These are phyloP conservation scores for Isoetes taiwanensis DNA, from an alignment of 75 land plant species.

Conservation along the genomic window DNA sequence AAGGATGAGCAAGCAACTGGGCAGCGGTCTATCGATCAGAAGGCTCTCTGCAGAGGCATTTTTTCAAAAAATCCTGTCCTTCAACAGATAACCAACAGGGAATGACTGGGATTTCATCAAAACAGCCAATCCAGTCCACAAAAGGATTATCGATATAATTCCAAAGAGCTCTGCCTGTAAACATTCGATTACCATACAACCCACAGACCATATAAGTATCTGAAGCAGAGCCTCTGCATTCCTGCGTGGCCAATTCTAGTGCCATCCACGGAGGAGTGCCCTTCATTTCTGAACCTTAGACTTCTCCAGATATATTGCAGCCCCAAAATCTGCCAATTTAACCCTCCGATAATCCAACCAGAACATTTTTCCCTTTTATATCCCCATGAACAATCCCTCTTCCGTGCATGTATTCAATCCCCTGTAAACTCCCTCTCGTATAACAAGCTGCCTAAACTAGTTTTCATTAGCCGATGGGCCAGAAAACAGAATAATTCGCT, in stretches of 20 bases:
- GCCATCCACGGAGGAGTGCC: conserved; percentile 45
- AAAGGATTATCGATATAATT: conserved; percentile 23
- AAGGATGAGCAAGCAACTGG: conserved; percentile 57
- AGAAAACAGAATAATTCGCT: no score
- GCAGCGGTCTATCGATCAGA: conserved; percentile 39
- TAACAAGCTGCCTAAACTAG: no score
- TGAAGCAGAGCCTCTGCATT: conserved; percentile 26
- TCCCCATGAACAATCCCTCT: conserved; percentile 65
- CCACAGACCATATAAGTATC: conserved; percentile 48
- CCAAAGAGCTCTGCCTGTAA: conserved; percentile 44
- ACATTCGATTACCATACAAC: conserved; percentile 53
- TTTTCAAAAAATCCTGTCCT: conserved; percentile 50
- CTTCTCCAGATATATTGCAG: conserved; percentile 23
- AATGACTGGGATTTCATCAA: conserved; percentile 32
- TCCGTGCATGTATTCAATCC: conserved; percentile 43
- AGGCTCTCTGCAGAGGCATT: conserved; percentile 47
- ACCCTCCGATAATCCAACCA: conserved; percentile 22
- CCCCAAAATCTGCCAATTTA: conserved; percentile 87
- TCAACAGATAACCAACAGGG: conserved; percentile 36
- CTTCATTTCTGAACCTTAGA: not conserved
- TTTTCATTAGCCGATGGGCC: no score
- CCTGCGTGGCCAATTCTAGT: conserved; percentile 28
- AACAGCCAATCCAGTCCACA: conserved; percentile 41
- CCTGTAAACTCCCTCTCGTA: conserved; percentile 32
- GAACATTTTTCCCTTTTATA: conserved; percentile 47